These are phyloP conservation scores for Gigaspora rosea DNA, from an alignment of 192 early-diverging fungal genomes.

Conservation along the genomic window DNA sequence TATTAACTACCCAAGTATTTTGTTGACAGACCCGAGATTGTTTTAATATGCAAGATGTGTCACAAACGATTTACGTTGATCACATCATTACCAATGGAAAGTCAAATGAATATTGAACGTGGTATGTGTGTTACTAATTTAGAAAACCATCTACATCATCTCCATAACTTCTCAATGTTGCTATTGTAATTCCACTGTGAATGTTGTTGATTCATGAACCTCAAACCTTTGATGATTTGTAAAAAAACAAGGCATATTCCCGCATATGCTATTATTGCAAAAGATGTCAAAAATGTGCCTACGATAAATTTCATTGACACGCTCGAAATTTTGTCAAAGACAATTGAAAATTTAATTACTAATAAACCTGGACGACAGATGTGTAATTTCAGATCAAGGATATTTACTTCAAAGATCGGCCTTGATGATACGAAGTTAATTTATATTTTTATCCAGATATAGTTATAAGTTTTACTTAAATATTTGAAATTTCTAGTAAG, in stretches of 20 bases:
- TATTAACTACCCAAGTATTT: conserved; percentile 5
- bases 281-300: neutral
- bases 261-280: neutral
- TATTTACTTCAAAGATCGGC: conserved; percentile 5
- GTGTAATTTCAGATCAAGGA: neutral
- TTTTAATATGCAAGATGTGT: conserved; percentile 20
- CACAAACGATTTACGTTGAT: conserved; percentile 20
- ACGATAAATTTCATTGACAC: neutral
- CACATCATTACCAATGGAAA: too few relatives aligned
- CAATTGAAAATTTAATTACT: neutral
- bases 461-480: neutral
- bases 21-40: neutral
- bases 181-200: neutral
- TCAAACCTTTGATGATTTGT: neutral
- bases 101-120: neutral
- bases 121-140: neutral
- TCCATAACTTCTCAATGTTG: conserved; percentile 25
- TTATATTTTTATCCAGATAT: neutral
- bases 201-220: conserved; percentile 19
- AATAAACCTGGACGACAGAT: too few relatives aligned
- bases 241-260: neutral
- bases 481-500: neutral
- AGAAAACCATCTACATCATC: conserved; percentile 19
- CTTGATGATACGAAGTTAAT: conserved; percentile 21
- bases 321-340: neutral